These are phyloP conservation scores for Trichoderma citrinoviride DNA, from an alignment of 2,329 filamentous ascomycete genomes.

Conservation along the genomic window DNA sequence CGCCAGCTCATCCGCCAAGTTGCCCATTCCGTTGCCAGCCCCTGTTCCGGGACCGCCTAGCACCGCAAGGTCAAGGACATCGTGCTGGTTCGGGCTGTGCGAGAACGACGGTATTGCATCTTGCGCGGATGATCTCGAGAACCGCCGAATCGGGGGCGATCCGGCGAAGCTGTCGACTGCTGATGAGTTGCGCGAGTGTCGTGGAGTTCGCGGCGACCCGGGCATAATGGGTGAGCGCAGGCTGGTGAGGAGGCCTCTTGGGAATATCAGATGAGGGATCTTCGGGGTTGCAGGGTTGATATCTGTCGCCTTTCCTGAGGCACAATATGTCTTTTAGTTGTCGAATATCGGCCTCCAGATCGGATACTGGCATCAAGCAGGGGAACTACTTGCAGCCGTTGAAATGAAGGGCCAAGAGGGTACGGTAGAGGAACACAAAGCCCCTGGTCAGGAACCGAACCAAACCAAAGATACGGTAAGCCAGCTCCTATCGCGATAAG, in stretches of 20 bases:
- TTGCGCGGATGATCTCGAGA: slow-evolving; percentile 51
- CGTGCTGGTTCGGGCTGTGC: slow-evolving; percentile 49
- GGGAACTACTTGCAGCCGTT: background rate
- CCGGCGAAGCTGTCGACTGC: slow-evolving; percentile 48
- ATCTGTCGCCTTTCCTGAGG: background rate
- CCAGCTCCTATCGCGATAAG: slow-evolving; percentile 15
- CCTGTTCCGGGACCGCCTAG: slow-evolving; percentile 43
- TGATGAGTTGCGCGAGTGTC: slow-evolving; percentile 59
- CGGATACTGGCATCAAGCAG: background rate
- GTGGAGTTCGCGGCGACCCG: slow-evolving; percentile 53
- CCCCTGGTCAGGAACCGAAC: background rate
- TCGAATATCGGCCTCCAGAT: background rate
- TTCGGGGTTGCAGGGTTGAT: background rate
- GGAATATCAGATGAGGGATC: background rate
- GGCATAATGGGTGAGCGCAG: slow-evolving; percentile 31
- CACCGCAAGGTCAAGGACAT: slow-evolving; percentile 47
- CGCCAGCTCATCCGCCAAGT: slow-evolving; percentile 76
- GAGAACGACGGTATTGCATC: slow-evolving; percentile 50
- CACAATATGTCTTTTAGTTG: background rate
- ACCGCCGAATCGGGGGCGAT: slow-evolving; percentile 47
- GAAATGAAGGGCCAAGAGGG: background rate
- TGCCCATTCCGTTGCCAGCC: slow-evolving; percentile 62
- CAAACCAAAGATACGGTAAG: slow-evolving; percentile 19
- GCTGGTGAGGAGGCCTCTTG: background rate
- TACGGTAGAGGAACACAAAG: background rate